Conservation (phyloP, 2,329 filamentous ascomycete species). For the Pseudocercospora vitis region DNA sequence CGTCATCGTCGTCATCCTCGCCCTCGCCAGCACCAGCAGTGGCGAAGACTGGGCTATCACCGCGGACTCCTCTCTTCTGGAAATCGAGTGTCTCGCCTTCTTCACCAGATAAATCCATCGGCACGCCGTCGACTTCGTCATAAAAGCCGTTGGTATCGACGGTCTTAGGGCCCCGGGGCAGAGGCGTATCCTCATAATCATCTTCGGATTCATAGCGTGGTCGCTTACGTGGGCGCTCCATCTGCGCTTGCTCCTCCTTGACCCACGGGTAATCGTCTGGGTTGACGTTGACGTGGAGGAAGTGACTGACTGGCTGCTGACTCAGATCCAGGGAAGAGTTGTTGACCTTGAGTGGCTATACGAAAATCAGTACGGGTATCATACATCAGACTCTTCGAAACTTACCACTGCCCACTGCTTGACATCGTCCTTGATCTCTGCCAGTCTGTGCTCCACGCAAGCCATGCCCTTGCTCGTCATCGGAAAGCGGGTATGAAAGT, state of each 20-base stretch:
- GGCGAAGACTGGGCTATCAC: conserved; percentile 8
- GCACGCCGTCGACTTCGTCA: not conserved
- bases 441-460: conserved; percentile 44
- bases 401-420: conserved; percentile 40
- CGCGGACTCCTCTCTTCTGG: not conserved
- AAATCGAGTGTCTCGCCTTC: conserved; percentile 4
- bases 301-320: conserved; percentile 42
- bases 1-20: conserved; percentile 37
- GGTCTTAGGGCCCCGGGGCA: not conserved
- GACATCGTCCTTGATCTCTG: conserved; percentile 46
- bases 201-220: not conserved
- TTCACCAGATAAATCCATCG: not conserved
- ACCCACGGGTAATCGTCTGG: conserved; percentile 45
- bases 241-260: conserved; percentile 7
- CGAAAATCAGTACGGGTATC: conserved; percentile 2
- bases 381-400: not conserved
- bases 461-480: conserved; percentile 46
- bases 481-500: conserved; percentile 45
- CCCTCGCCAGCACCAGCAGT: conserved; percentile 10
- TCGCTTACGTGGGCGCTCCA: not conserved
- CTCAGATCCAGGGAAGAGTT: conserved; percentile 43
- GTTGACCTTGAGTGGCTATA: conserved; percentile 40
- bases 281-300: conserved; percentile 48
- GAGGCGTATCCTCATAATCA: not conserved
- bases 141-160: not conserved